Conservation (phyloP, 2,329 filamentous ascomycete species). For the Didymella arachidicola region DNA sequence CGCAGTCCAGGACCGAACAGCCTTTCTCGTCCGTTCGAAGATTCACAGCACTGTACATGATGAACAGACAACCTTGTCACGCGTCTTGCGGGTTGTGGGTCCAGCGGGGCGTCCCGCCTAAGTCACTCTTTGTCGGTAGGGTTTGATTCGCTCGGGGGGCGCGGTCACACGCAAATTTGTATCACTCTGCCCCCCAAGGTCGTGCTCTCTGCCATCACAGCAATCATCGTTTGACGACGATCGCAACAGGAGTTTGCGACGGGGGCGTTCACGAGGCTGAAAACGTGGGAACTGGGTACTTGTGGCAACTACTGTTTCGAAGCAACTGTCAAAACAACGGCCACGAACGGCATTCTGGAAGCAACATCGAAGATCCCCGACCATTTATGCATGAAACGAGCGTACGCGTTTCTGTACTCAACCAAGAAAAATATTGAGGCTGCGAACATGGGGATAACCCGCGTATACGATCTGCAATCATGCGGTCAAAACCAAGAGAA, state of each 20-base stretch:
- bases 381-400: constrained; percentile 16
- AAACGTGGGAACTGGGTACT: constrained; percentile 12
- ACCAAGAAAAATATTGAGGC: not conserved
- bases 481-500: constrained; percentile 2
- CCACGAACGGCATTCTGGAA: constrained; percentile 20
- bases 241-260: constrained; percentile 7
- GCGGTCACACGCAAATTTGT: constrained; percentile 15
- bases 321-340: constrained; percentile 20
- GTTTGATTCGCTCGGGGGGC: constrained; percentile 6
- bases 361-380: constrained; percentile 16
- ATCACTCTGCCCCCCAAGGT: constrained; percentile 4
- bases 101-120: constrained; percentile 16
- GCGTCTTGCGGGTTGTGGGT: constrained; percentile 19
- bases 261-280: constrained; percentile 16
- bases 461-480: constrained; percentile 3
- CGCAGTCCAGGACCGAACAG: not conserved
- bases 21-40: not conserved
- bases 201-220: constrained; percentile 3
- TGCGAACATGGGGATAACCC: constrained; percentile 6
- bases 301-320: constrained; percentile 21
- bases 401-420: constrained; percentile 15
- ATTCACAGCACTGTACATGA: constrained; percentile 5
- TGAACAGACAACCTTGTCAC: constrained; percentile 10
- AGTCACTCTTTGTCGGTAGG: constrained; percentile 13
- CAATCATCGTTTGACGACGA: constrained; percentile 16